Base-by-base conservation (phyloP, 768 basidiomycete genomes). In the Amanita jacksonii region DNA sequence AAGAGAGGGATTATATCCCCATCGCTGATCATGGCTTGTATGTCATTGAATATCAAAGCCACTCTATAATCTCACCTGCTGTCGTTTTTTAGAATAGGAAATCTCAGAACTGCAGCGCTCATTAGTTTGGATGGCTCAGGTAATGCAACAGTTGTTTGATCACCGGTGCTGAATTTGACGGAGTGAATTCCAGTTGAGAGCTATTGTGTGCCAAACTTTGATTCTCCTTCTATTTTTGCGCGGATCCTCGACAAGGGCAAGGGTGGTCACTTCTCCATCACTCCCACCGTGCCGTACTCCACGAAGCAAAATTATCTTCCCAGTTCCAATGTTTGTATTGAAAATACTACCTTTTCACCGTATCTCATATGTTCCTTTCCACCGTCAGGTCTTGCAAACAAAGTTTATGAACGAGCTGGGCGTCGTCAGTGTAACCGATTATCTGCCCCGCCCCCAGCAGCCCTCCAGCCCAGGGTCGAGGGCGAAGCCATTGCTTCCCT, bases 391-490 rank as follows among this genome's bases (percentile, higher is more conserved):
- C 35, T 67, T 93, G 8, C 84, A 88, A 67, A 90, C 91, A 33
- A 94, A 93, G 70, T 96, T 87, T 57, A 74, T 94, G 64, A 86
- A 80, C 46, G 89, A 94, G 16, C 62, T 74, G n/a, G 92, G 92
- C 2, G 91, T 94, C 1, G 85, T 81, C 18, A 74, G 76, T 47
- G 73, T 94, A 32, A 92, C 88, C 6, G 89, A 93, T 57, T 93
- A 80, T 57, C 72, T 93, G 12, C 89, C 89, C 10, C 83, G 87
- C 13, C 81, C 69, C 5, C 59, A 56, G n/a, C 54, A 55, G 13
- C 51, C 64, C 38, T 60, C 48, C 46, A 35, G 54, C 43, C 57
- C 65, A 19, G 51, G 55, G 32, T 57, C 65, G 4, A 46, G 52
- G 5, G 67, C 68, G 27, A 76, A 77, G 22, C 83, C 85, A 0